Conservation (phyloP, 2,329 filamentous ascomycete species). For the Scedosporium apiospermum region DNA sequence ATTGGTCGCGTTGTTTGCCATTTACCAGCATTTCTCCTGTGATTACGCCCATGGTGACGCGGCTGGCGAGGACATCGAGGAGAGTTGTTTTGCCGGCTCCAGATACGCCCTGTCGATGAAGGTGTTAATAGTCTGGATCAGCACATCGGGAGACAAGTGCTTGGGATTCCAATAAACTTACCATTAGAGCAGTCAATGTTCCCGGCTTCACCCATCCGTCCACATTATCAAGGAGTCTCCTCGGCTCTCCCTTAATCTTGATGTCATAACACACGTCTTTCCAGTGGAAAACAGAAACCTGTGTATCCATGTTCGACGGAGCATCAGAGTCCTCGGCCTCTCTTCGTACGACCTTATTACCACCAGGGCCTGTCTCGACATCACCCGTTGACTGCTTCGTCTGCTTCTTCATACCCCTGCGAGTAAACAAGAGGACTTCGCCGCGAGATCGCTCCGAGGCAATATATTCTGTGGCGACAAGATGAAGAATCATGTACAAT, state of each 20-base stretch:
- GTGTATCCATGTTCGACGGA: background rate
- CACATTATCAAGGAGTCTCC: slow-evolving; percentile 60
- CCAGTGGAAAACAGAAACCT: slow-evolving; percentile 52
- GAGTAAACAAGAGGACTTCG: slow-evolving; percentile 50
- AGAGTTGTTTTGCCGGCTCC: slow-evolving; percentile 55
- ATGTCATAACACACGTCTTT: slow-evolving; percentile 66
- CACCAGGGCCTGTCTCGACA: background rate
- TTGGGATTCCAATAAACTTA: slow-evolving; percentile 21
- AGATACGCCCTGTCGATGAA: slow-evolving; percentile 20
- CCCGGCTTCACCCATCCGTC: slow-evolving; percentile 70
- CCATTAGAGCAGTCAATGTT: slow-evolving; percentile 62
- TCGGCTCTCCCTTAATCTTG: slow-evolving; percentile 53
- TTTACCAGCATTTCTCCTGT: slow-evolving; percentile 62
- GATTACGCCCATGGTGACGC: slow-evolving; percentile 65
- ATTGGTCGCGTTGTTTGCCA: slow-evolving; percentile 53
- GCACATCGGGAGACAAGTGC: slow-evolving; percentile 42
- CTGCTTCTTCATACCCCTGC: slow-evolving; percentile 19
- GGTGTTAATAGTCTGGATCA: background rate
- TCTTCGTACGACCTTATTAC: background rate
- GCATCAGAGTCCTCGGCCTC: background rate
- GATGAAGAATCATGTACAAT: slow-evolving; percentile 37
- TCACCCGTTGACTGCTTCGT: background rate
- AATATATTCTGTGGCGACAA: slow-evolving; percentile 38
- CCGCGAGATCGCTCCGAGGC: slow-evolving; percentile 46
- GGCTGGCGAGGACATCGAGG: slow-evolving; percentile 53